Conservation (phyloP, 2,329 filamentous ascomycete species). For the Fusarium humuli region DNA sequence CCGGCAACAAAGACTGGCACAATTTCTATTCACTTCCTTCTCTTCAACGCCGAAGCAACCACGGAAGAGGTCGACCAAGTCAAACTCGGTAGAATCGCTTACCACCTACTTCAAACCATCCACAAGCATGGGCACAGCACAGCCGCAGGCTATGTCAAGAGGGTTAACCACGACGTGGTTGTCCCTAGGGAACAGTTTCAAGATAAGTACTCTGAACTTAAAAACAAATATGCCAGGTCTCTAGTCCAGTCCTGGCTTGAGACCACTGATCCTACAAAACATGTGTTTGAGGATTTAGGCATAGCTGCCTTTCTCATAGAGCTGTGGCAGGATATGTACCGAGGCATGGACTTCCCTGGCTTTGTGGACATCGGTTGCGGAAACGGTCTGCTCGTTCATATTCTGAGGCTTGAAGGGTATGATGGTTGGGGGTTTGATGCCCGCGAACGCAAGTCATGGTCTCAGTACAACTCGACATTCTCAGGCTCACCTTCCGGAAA, state of each 20-base stretch:
- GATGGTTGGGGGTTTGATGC: slow-evolving; percentile 92
- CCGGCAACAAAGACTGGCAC: slow-evolving; percentile 56
- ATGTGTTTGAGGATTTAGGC: slow-evolving; percentile 93
- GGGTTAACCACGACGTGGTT: slow-evolving; percentile 84
- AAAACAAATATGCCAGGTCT: slow-evolving; percentile 78
- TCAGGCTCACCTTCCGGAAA: slow-evolving; percentile 45
- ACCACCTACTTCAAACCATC: slow-evolving; percentile 74
- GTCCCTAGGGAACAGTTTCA: slow-evolving; percentile 83
- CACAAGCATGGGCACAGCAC: slow-evolving; percentile 79
- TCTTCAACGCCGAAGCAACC: slow-evolving; percentile 53
- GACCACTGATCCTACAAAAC: slow-evolving; percentile 86
- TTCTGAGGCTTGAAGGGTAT: slow-evolving; percentile 85
- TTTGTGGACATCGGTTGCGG: slow-evolving; percentile 98
- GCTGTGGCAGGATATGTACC: slow-evolving; percentile 89
- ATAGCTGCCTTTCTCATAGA: slow-evolving; percentile 95
- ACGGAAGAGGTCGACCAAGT: slow-evolving; percentile 46
- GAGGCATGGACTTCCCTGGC: slow-evolving; percentile 72
- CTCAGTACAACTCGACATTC: slow-evolving; percentile 66
- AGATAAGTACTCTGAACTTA: slow-evolving; percentile 83
- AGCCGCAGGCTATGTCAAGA: slow-evolving; percentile 77
- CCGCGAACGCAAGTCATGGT: slow-evolving; percentile 86
- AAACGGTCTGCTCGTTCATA: slow-evolving; percentile 88
- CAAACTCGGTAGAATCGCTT: slow-evolving; percentile 74
- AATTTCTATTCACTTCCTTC: slow-evolving; percentile 71
- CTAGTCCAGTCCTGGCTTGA: slow-evolving; percentile 86